phyloP scores from a whole-genome alignment of 73 alveolate genomes.

The Tetrahymena malaccensis region DNA sequence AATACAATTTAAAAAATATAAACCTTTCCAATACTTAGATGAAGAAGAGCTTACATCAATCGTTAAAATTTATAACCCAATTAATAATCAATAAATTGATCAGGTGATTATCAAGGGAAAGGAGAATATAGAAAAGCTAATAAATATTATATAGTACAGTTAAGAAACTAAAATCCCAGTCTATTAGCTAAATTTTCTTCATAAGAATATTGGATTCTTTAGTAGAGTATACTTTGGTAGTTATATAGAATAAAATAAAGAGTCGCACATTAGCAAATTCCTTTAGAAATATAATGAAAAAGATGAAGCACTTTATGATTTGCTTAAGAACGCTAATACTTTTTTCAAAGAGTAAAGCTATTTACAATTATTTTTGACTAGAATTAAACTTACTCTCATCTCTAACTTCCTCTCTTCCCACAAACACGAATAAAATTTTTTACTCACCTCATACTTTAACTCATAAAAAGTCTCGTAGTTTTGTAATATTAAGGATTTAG shows the following conservation, averaged over 20 bases:
- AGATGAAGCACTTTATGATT: background rate
- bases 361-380: background rate
- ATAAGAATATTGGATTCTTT: background rate
- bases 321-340: background rate
- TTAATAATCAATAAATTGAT: background rate
- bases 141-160: background rate
- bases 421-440: background rate
- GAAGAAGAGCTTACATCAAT: background rate
- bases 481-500: background rate
- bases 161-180: background rate
- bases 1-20: background rate
- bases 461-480: background rate
- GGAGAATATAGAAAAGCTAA: background rate
- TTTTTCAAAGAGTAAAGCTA: background rate
- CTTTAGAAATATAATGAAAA: background rate
- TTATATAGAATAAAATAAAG: background rate
- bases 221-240: background rate
- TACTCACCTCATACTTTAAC: background rate
- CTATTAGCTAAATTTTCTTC: background rate
- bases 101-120: background rate
- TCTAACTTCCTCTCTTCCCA: background rate
- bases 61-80: background rate
- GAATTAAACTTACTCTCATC: background rate
- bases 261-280: background rate
- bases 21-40: background rate